Evolutionary conservation across 2,329 filamentous ascomycete species (phyloP).

Genomic region (Aureobasidium pullulans): DNA sequence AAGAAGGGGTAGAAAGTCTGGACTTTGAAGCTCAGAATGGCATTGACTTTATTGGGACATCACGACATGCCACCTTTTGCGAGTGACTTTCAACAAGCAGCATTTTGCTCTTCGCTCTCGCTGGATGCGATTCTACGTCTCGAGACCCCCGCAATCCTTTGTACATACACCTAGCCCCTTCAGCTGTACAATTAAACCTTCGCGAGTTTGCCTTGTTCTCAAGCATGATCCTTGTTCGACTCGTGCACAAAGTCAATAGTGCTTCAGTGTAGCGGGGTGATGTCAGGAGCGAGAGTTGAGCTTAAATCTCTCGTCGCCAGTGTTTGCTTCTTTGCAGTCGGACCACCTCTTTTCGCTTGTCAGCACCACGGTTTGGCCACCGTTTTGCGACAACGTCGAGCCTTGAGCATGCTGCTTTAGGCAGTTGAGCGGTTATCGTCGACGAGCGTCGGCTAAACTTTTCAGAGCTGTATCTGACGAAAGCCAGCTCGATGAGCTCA

Average conservation of each 20-base stretch:
- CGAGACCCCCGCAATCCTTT: background rate
- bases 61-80: background rate
- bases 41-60: slow-evolving; percentile 10
- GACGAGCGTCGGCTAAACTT: background rate
- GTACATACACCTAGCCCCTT: background rate
- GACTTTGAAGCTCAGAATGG: background rate
- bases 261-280: background rate
- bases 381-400: slow-evolving; percentile 1
- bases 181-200: background rate
- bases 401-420: background rate
- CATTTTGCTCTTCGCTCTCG: background rate
- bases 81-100: background rate
- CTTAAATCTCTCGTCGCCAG: background rate
- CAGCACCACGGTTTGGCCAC: background rate
- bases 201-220: background rate
- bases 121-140: background rate
- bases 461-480: background rate
- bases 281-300: background rate
- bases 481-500: background rate
- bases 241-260: background rate
- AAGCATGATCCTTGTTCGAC: background rate
- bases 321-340: background rate
- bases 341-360: background rate
- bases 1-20: background rate
- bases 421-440: slow-evolving; percentile 3